A percentile compares a stretch with the other conserved stretches of the same genome.
Evolutionary conservation across 2,329 filamentous ascomycete genomes (phyloP).

Genomic region (Aurifilum marmelostoma): DNA sequence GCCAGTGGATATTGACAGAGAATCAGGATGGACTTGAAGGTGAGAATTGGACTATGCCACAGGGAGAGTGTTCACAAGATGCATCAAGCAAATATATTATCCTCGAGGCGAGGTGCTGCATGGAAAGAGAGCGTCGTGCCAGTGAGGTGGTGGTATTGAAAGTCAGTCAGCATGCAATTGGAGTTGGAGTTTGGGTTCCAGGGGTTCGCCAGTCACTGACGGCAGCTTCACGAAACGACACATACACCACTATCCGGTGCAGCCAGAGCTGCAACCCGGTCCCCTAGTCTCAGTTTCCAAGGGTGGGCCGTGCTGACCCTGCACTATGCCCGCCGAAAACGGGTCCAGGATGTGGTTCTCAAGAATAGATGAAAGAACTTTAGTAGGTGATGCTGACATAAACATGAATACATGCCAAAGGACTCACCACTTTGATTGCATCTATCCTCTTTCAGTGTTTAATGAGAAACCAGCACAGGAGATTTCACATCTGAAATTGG

Average conservation of each 20-base stretch:
- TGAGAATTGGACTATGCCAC: slow-evolving; percentile 18
- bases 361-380: background rate
- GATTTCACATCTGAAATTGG: no score
- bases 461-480: no score
- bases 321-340: background rate
- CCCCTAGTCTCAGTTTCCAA: background rate
- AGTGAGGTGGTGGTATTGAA: background rate
- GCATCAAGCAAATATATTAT: slow-evolving; percentile 3
- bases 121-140: slow-evolving; percentile 13
- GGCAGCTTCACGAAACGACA: slow-evolving; percentile 15
- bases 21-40: slow-evolving; percentile 3
- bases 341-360: background rate
- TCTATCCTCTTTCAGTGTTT: no score
- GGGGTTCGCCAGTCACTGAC: slow-evolving; percentile 15
- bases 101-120: slow-evolving; percentile 12
- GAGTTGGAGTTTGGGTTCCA: slow-evolving; percentile 5
- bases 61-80: background rate
- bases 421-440: no score
- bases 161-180: background rate
- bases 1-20: slow-evolving; percentile 11
- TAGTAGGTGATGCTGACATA: background rate
- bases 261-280: no score
- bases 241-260: slow-evolving; percentile 3
- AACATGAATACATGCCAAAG: background rate
- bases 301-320: slow-evolving; percentile 23